These are phyloP conservation scores for Globisporangium parvum DNA, from an alignment of 352 stramenopile genomes.

Conservation along the genomic window DNA sequence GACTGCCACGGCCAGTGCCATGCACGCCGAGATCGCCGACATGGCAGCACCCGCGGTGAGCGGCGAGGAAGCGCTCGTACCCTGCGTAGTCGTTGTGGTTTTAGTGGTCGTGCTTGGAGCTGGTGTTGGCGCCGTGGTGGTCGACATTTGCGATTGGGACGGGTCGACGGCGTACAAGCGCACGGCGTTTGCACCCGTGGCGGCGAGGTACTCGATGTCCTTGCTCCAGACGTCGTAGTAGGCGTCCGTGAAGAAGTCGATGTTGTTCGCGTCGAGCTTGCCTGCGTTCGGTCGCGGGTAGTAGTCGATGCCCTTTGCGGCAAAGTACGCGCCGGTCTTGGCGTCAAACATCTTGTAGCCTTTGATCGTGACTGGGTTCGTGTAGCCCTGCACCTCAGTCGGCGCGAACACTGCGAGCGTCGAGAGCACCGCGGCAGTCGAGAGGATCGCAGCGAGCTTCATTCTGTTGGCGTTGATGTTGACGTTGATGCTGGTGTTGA, in stretches of 20 bases:
- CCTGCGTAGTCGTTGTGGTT: background rate
- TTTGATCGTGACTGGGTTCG: conserved; percentile 53
- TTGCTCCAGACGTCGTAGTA: conserved; percentile 54
- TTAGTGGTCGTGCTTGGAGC: background rate
- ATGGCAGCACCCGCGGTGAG: background rate
- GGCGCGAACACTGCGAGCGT: too few relatives aligned
- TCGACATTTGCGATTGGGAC: conserved; percentile 63
- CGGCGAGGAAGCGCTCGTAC: background rate
- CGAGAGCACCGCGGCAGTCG: conserved; percentile 22
- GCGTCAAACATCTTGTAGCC: conserved; percentile 77
- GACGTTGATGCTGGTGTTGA: conserved; percentile 36
- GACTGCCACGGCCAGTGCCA: conserved; percentile 2
- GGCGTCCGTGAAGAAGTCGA: conserved; percentile 84
- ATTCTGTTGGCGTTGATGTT: conserved; percentile 37
- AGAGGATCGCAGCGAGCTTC: conserved; percentile 31
- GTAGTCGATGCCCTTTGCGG: conserved; percentile 79
- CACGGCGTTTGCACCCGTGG: conserved; percentile 68
- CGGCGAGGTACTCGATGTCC: conserved; percentile 59
- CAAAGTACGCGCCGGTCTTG: conserved; percentile 62
- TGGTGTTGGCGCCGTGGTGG: conserved; percentile 23
- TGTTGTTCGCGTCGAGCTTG: conserved; percentile 57
- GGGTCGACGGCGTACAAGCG: conserved; percentile 82
- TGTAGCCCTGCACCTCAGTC: conserved; percentile 16
- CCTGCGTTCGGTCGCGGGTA: conserved; percentile 83
- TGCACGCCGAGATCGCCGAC: background rate